These are phyloP conservation scores for Suillus luteus DNA, from an alignment of 768 basidiomycete genomes.

Conservation along the genomic window DNA sequence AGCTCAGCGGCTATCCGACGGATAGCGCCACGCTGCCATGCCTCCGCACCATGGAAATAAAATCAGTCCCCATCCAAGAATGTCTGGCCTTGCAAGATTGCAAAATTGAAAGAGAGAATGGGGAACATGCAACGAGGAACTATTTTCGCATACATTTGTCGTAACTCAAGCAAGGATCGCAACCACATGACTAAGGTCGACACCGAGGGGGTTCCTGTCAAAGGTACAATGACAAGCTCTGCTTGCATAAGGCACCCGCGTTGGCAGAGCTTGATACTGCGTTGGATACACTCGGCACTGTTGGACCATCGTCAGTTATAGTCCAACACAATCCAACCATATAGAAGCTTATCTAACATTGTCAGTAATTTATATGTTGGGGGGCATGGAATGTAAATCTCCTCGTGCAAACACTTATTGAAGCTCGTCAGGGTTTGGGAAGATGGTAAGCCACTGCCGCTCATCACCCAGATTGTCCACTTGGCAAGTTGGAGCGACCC, in stretches of 20 bases:
- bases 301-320: slow-evolving; percentile 7
- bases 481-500: background rate
- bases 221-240: background rate
- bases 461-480: background rate
- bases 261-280: no score
- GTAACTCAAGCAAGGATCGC: background rate
- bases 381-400: background rate
- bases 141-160: background rate
- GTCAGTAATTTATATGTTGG: background rate
- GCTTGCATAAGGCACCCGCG: no score
- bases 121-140: background rate
- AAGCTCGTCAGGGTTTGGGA: background rate
- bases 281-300: background rate
- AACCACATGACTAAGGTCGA: background rate
- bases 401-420: background rate
- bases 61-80: background rate
- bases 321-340: background rate
- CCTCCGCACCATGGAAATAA: background rate
- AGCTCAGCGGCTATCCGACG: background rate
- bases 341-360: background rate
- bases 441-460: background rate
- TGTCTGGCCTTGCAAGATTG: background rate
- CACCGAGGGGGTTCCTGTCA: background rate
- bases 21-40: background rate
- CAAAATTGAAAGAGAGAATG: background rate